A percentile compares a stretch with the other conserved stretches of the same genome.
Evolutionary conservation across 1,284 basidiomycete genomes (phyloP).

Genomic region (Cryptococcus jaspeensis): DNA sequence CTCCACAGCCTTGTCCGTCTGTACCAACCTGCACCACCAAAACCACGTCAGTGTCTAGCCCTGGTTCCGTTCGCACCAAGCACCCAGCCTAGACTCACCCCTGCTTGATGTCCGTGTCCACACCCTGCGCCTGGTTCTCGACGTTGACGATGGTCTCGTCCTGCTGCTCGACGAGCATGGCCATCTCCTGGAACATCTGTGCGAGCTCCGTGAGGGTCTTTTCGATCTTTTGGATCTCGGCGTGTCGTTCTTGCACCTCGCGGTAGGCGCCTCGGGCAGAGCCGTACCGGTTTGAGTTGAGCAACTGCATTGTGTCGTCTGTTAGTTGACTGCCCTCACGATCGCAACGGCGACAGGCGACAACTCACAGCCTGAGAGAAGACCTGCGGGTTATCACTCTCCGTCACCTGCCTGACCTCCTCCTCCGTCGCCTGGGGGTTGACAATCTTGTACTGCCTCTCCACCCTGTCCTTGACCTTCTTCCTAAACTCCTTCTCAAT

Average conservation of each 20-base stretch:
- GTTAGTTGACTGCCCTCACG: neutral
- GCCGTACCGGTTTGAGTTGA: slow-evolving; percentile 77
- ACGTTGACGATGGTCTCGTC: slow-evolving; percentile 69
- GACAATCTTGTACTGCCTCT: slow-evolving; percentile 95
- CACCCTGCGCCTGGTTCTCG: slow-evolving; percentile 62
- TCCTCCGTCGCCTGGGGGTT: slow-evolving; percentile 86
- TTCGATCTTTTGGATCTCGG: slow-evolving; percentile 84
- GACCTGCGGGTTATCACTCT: slow-evolving; percentile 75
- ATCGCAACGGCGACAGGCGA: neutral
- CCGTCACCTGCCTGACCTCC: slow-evolving; percentile 74
- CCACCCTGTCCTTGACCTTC: slow-evolving; percentile 91
- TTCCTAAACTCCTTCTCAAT: slow-evolving; percentile 91
- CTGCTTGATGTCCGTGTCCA: slow-evolving; percentile 65
- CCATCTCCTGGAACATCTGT: slow-evolving; percentile 88
- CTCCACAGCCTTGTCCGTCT: slow-evolving; percentile 70
- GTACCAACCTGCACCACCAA: slow-evolving; percentile 55
- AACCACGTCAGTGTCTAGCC: neutral
- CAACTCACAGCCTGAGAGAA: slow-evolving; percentile 79
- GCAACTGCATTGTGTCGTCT: slow-evolving; percentile 57
- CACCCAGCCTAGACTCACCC: slow-evolving; percentile 57
- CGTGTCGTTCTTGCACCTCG: slow-evolving; percentile 88
- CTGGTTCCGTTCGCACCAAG: neutral
- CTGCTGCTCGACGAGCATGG: slow-evolving; percentile 72
- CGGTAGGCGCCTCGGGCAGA: slow-evolving; percentile 79
- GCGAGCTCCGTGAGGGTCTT: slow-evolving; percentile 81